A percentile compares a stretch with the other conserved stretches of the same genome.
Conservation (phyloP, 1,284 basidiomycete genomes). For the Ceratobasidium sp. region DNA sequence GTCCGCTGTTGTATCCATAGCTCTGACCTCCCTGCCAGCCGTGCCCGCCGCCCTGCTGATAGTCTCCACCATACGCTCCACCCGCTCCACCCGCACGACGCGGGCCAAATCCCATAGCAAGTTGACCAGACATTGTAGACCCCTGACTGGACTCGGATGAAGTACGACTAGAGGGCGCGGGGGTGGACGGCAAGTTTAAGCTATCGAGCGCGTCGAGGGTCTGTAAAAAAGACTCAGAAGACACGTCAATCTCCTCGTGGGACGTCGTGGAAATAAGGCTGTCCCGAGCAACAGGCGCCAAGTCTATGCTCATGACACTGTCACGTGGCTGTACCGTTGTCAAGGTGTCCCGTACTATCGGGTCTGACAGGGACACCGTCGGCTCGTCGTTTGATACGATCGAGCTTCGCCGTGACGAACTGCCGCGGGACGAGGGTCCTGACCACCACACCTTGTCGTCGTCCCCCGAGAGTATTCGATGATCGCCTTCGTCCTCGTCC, state of each 20-base stretch:
- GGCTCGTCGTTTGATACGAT: conserved; percentile 17
- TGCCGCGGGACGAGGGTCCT: neutral
- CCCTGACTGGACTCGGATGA: conserved; percentile 7
- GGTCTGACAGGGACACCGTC: conserved; percentile 13
- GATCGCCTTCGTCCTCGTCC: neutral
- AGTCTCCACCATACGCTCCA: conserved; percentile 9
- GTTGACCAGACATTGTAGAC: neutral
- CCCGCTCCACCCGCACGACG: neutral
- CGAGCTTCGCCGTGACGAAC: conserved; percentile 15
- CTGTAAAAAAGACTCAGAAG: conserved; percentile 31
- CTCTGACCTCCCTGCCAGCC: neutral
- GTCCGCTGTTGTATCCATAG: conserved; percentile 5
- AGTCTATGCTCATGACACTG: neutral
- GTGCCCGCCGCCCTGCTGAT: conserved; percentile 6
- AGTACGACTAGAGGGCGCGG: conserved; percentile 16
- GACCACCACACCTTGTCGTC: conserved; percentile 31
- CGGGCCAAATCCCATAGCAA: conserved; percentile 2
- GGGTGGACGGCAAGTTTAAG: conserved; percentile 2
- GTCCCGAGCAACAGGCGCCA: neutral
- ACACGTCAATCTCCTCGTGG: conserved; percentile 21
- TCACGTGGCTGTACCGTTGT: conserved; percentile 18
- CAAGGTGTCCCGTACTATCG: conserved; percentile 15
- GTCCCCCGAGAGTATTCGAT: neutral
- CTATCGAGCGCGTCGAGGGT: conserved; percentile 23
- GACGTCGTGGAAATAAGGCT: neutral